These are phyloP conservation scores for Cystofilobasidium capitatum DNA, from an alignment of 768 basidiomycete species.

Conservation along the genomic window DNA sequence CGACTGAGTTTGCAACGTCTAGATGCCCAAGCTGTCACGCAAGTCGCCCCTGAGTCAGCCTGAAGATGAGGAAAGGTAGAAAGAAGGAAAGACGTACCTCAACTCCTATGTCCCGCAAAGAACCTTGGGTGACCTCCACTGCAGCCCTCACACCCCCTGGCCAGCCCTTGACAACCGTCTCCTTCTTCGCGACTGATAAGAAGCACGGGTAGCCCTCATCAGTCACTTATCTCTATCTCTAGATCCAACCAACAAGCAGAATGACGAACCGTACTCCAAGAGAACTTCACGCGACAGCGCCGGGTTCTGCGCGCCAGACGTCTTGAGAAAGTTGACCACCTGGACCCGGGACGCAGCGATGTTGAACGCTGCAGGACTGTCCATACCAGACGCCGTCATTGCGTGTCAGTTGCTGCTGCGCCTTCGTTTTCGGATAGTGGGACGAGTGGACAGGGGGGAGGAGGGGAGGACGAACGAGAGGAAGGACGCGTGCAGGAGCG, in stretches of 20 bases:
- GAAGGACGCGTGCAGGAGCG: not conserved
- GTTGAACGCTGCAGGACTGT: constrained; percentile 6
- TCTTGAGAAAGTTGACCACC: not conserved
- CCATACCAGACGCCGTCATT: not conserved
- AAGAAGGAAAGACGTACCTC: constrained; percentile 1
- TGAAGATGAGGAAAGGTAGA: not conserved
- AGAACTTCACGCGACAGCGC: constrained; percentile 8
- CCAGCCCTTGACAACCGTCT: constrained; percentile 13
- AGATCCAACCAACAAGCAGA: too few relatives aligned
- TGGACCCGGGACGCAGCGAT: not conserved
- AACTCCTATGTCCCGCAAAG: constrained; percentile 7
- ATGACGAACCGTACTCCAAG: constrained; percentile 9
- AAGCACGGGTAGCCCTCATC: not conserved
- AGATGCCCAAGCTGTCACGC: constrained; percentile 8
- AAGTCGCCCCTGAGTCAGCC: not conserved
- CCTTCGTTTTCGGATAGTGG: not conserved
- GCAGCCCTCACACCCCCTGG: constrained; percentile 6
- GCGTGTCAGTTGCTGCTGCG: too few relatives aligned
- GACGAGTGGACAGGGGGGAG: not conserved
- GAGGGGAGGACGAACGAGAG: not conserved
- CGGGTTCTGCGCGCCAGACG: not conserved
- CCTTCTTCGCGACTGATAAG: constrained; percentile 3
- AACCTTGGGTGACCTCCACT: constrained; percentile 14
- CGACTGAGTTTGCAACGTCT: not conserved
- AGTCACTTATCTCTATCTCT: not conserved